Conservation (phyloP, 352 stramenopile species). For the Phytophthora ohioensis region DNA sequence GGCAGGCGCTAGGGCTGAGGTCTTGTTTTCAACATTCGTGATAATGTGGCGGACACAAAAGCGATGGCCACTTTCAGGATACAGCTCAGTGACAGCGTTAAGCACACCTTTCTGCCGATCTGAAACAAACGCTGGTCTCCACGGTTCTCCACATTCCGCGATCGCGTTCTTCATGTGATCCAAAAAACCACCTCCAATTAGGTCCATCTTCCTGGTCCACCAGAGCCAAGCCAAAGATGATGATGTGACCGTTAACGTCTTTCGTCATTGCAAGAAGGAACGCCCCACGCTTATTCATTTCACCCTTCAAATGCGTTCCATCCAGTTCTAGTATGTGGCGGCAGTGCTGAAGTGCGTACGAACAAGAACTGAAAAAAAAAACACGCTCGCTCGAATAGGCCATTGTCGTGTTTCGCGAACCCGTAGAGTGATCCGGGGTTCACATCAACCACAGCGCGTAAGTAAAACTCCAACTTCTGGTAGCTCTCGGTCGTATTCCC, state of each 20-base stretch:
- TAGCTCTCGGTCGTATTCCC: not conserved
- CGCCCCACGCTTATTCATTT: not conserved
- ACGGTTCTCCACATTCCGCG: not conserved
- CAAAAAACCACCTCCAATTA: not conserved
- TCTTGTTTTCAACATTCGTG: not conserved
- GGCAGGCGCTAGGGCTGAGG: not conserved
- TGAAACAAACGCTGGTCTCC: not conserved
- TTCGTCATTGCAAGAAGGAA: not conserved
- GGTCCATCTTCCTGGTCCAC: not conserved
- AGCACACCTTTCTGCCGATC: not conserved
- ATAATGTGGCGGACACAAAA: constrained; percentile 3
- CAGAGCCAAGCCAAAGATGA: not conserved
- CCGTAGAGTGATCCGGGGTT: no score
- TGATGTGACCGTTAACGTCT: not conserved
- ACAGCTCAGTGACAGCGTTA: not conserved
- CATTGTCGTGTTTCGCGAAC: no score
- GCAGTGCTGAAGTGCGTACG: no score
- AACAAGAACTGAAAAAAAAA: no score
- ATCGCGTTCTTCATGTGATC: not conserved
- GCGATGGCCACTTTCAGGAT: not conserved
- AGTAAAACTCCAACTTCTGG: not conserved
- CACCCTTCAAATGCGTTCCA: constrained; percentile 1
- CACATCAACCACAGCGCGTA: no score
- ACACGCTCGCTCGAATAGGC: no score
- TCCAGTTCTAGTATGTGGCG: not conserved